Base-by-base conservation (phyloP, 192 early-diverging fungal species). In the Coemansia erecta region DNA sequence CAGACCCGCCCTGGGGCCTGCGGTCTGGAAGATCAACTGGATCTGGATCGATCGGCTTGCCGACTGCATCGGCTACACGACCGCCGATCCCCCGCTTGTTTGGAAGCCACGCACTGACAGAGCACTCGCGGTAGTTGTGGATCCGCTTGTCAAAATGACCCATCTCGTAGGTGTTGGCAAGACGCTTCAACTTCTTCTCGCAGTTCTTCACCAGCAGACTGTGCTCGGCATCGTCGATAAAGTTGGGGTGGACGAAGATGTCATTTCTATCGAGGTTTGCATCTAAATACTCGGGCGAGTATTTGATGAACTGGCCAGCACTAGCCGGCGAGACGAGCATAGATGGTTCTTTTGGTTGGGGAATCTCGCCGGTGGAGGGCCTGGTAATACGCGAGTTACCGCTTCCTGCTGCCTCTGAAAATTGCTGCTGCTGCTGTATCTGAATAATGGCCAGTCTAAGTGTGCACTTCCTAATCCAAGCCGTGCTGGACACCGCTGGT, bases 121-220 rank as follows among this genome's bases (percentile, higher is more conserved):
- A 84, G 58, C 85, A 87, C 67, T 89, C 87, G 43, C 84, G 72
- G 56, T 90, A 90, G 35, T 86, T 75, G 33, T 78, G 82, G 39
- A 92, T 94, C 22, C 90, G 83, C 18, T 81, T 80, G 68, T 94
- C 92, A 68, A 91, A 91, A 58, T 94, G 92, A 15, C 82, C 85
- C 65, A 83, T 80, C 58, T 84, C 79, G 60, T 92, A 92, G n/a
- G 63, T 49, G 43, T 75, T 66, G 3, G 76, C 79, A 33, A 85
- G 69, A 11, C 85, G 70, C 49, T 63, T 56, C 4, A 87, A 80
- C 62, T 85, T 85, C 28, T 59, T 71, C 41, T 76, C 56, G 56
- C 74, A 73, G 48, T 53, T 66, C 44, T 69, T 66, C 37, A 64
- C 80, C 43, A 82, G 57, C 43, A 70, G 48, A n/a, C 64, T 63